phyloP scores from a whole-genome alignment of 78 protist species.

The Pigoraptor vietnamica region DNA sequence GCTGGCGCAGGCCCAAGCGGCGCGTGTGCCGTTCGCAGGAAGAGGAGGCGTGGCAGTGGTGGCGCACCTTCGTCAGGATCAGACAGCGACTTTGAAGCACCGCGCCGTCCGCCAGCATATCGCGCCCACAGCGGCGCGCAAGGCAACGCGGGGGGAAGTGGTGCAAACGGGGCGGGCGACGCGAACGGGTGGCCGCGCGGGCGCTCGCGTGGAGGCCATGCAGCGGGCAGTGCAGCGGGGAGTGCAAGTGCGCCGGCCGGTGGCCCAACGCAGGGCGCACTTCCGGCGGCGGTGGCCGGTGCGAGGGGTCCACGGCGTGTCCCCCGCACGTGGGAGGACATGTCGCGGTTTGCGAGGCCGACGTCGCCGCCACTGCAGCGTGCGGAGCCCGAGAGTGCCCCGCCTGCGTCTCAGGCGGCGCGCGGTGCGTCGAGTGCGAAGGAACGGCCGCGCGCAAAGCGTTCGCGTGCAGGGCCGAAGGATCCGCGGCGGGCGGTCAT shows the following conservation, averaged over 20 bases:
- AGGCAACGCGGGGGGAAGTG: too few species aligned
- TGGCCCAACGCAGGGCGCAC: background rate
- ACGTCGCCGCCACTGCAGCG: background rate
- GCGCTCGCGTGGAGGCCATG: background rate
- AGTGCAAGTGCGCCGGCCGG: background rate
- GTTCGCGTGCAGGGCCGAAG: background rate
- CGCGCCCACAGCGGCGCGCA: too few species aligned
- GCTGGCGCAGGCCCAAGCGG: too few species aligned
- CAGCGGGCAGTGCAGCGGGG: background rate
- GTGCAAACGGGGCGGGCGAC: too few species aligned
- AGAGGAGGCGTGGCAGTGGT: too few species aligned
- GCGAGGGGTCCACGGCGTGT: background rate
- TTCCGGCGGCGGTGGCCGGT: background rate
- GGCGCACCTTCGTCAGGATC: too few species aligned
- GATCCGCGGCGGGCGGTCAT: background rate
- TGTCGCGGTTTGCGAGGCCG: background rate
- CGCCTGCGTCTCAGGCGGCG: background rate
- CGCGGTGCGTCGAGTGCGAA: background rate
- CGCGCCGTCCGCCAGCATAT: too few species aligned
- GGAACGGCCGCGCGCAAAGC: background rate
- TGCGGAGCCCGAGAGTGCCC: too few species aligned
- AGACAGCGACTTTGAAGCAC: too few species aligned
- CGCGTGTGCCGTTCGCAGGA: too few species aligned
- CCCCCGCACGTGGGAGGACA: background rate
- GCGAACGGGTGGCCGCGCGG: too few species aligned